phyloP scores from a whole-genome alignment of 2,329 filamentous ascomycete species.

The Claviceps monticola region DNA sequence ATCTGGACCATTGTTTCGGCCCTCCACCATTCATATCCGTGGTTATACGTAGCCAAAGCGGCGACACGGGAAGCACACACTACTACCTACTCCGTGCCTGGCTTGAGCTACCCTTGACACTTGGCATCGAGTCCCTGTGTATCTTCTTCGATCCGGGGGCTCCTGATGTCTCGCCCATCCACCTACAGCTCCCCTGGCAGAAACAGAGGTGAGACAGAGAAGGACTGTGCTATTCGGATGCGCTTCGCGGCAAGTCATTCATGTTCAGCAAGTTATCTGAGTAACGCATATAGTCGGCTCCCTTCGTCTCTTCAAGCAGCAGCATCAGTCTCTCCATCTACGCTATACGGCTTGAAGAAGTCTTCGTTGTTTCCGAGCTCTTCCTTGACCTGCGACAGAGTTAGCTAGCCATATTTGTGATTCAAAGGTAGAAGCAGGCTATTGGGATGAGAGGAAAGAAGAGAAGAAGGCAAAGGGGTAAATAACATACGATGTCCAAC shows the following conservation, averaged over 20 bases:
- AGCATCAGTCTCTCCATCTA: slow-evolving; percentile 29
- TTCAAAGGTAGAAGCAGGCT: not conserved
- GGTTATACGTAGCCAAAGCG: not conserved
- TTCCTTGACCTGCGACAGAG: slow-evolving; percentile 64
- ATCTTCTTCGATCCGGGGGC: not conserved
- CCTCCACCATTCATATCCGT: no score
- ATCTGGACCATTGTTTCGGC: no score
- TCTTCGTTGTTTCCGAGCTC: slow-evolving; percentile 73
- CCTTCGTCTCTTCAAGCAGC: slow-evolving; percentile 16
- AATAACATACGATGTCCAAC: slow-evolving; percentile 72
- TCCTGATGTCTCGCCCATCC: not conserved
- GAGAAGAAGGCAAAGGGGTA: no score
- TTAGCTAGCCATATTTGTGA: not conserved
- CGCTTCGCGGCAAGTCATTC: not conserved
- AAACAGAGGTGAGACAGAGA: not conserved
- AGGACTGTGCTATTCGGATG: not conserved
- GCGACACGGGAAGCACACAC: not conserved
- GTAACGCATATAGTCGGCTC: not conserved
- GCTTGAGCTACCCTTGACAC: not conserved
- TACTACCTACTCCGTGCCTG: not conserved
- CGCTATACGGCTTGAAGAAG: slow-evolving; percentile 65
- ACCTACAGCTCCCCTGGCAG: not conserved
- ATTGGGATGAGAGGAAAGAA: not conserved
- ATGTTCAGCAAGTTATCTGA: not conserved
- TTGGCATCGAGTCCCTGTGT: not conserved